Conservation (phyloP, 2,329 filamentous ascomycete genomes). For the Aspergillus hiratsukae region DNA sequence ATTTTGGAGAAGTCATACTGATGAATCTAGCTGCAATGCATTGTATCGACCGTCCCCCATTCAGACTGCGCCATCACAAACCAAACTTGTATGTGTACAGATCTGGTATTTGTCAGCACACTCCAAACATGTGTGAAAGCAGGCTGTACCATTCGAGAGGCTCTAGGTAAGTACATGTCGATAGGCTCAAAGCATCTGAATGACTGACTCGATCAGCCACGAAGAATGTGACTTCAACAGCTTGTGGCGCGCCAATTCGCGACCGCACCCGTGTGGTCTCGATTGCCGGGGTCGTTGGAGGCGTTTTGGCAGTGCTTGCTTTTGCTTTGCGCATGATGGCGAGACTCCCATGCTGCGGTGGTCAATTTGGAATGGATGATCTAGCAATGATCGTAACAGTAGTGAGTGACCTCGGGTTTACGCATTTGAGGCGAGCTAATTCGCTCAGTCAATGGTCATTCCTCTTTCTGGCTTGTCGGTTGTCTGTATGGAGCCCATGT, state of each 20-base stretch:
- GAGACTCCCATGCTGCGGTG: conserved; percentile 31
- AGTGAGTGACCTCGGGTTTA: conserved; percentile 11
- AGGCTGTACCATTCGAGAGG: conserved; percentile 36
- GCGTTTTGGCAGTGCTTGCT: conserved; percentile 30
- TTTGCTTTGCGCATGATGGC: conserved; percentile 36
- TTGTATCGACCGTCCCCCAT: conserved; percentile 21
- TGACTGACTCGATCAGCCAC: conserved; percentile 26
- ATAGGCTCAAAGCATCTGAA: not conserved
- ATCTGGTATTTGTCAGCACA: conserved; percentile 26
- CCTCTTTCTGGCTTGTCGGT: conserved; percentile 22
- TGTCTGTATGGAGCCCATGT: conserved; percentile 18
- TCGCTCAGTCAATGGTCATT: conserved; percentile 16
- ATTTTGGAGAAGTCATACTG: no score
- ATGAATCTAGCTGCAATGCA: conserved; percentile 19
- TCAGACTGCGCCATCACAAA: conserved; percentile 37
- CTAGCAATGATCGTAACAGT: conserved; percentile 32
- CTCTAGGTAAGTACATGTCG: conserved; percentile 25
- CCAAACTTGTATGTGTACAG: conserved; percentile 38
- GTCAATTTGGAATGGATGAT: conserved; percentile 39
- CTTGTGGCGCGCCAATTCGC: conserved; percentile 37
- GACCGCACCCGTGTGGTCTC: conserved; percentile 30
- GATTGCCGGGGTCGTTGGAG: conserved; percentile 30
- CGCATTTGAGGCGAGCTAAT: not conserved
- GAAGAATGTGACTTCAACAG: conserved; percentile 39
- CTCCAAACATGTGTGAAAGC: conserved; percentile 32